Conservation (phyloP, 2,329 filamentous ascomycete genomes). For the Fusarium dimerum region DNA sequence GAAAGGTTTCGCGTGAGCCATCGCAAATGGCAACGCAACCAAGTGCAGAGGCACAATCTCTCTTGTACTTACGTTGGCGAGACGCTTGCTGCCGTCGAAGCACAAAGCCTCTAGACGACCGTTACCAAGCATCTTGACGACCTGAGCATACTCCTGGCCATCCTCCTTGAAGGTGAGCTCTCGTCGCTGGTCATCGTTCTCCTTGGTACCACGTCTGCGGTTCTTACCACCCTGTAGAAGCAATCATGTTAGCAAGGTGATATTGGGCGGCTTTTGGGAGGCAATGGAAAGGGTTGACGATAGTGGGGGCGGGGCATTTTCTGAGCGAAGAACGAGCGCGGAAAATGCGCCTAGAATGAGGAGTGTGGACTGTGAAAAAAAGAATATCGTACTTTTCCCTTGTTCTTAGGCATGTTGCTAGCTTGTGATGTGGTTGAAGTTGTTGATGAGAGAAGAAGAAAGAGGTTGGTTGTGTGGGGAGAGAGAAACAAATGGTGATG, state of each 20-base stretch:
- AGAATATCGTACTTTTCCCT: constrained; percentile 79
- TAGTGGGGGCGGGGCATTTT: constrained; percentile 34
- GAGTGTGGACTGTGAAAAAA: not conserved
- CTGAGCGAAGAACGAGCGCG: constrained; percentile 5
- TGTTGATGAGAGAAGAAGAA: constrained; percentile 7
- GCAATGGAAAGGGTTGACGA: constrained; percentile 15
- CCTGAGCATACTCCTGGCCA: constrained; percentile 67
- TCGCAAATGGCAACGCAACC: not conserved
- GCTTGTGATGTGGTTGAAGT: constrained; percentile 1
- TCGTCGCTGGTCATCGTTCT: constrained; percentile 99
- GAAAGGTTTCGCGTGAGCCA: constrained; percentile 44
- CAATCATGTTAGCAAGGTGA: constrained; percentile 19
- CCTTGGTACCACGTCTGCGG: constrained; percentile 96
- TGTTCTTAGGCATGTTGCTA: constrained; percentile 91
- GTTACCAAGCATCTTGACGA: constrained; percentile 92
- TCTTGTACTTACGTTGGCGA: constrained; percentile 40
- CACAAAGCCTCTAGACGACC: constrained; percentile 89
- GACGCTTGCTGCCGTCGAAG: constrained; percentile 74
- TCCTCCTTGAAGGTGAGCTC: constrained; percentile 99
- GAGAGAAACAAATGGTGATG: constrained; percentile 18
- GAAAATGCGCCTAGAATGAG: constrained; percentile 10
- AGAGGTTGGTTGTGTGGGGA: constrained; percentile 5
- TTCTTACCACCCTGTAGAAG: constrained; percentile 87
- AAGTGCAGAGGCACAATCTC: constrained; percentile 3
- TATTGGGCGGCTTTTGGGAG: constrained; percentile 3